Base-by-base conservation (phyloP, 257 asterid genomes). In the Penstemon eatonii region DNA sequence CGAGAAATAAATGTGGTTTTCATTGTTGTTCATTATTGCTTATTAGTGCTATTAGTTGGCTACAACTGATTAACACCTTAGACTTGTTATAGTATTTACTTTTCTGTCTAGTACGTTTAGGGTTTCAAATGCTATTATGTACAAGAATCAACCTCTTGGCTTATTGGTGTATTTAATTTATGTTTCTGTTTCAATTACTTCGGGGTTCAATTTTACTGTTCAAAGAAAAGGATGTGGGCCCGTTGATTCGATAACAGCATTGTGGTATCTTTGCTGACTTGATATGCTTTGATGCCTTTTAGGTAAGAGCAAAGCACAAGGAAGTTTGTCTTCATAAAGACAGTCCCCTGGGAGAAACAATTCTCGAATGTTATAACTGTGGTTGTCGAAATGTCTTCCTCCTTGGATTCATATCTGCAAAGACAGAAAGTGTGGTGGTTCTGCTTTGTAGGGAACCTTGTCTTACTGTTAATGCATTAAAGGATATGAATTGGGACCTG, bases 241-340 rank as follows among this genome's bases (percentile, higher is more conserved):
- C 51, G 36, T 60, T 44, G 41, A 5, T 38, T 10, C n/a, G 38
- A 47, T 66, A 41, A 39, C 41, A 18, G 52, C 51, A 33, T 40
- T 61, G 37, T 47, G 25, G 25, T 52, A 15, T 60, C 46, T 33
- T 37, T 18, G 60, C 11, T 60, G 44, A 64, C 39, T 52, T 70
- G 53, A 15, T 68, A 52, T 58, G n/a, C 55, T 75, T 40, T 69
- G 52, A 65, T 53, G 53, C 40, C 50, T 75, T 59, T n/a, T 65
- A 94, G 99, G 99, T 94, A 76, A 89, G 99, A 69, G 97, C 99
- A 38, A 94, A 94, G 77, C 99, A 94, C 82, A 94, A 94, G 86
- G 99, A 94, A 83, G 99, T 94, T 62, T 94, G 99, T 72, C 96
- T 94, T 72, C 98, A 94, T 82, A 94, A 94, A 78, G 99, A 94